Evolutionary conservation across 2,329 filamentous ascomycete species (phyloP), one percentile per base, ranked within the genome.

Genomic region (Fusarium beomiforme): DNA sequence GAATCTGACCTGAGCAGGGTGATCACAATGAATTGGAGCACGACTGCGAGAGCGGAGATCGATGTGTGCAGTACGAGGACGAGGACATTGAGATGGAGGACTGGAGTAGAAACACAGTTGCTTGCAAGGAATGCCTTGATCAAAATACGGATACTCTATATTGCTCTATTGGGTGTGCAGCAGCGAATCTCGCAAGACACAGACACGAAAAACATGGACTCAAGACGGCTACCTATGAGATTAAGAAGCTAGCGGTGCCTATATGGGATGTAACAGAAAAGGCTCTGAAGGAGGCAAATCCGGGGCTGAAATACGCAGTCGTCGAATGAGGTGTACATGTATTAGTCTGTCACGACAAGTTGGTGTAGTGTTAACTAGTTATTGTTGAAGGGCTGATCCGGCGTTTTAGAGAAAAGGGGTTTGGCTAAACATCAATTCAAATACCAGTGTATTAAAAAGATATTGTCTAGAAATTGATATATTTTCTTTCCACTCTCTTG

Each of bases 161-260:
- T 67, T 86, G 85, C 72, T 83, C 83, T 11, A 70, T 78, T 31
- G 73, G 77, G 34, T 86, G 85, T 70, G 84, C 83, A n/a, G 75
- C 72, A 26, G 73, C 68, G 16, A 84, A 85, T 64, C 80, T 86
- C 37, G 78, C 79, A 14, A 62, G 62, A 26, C 85, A 86, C 70
- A 77, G 82, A 23, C 78, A 81, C 14, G 62, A 49, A 16, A 76
- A 69, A 61, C 79, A 81, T 62, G 76, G 72, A 4, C 77, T 78
- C 4, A 75, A 77, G 55, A 74, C 75, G 54, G 64, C 66, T 33
- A 46, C 66, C 3, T 74, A 69, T 4, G 77, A 78, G 24, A 64
- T 72, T 17, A 65, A 63, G 54, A 66, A 60, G 37, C 62, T 76
- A 57, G 72, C 76, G 36, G 53, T 66, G 43, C 68, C 73, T 24